phyloP scores from a whole-genome alignment of 306 rosid species.

The Casuarina glauca region DNA sequence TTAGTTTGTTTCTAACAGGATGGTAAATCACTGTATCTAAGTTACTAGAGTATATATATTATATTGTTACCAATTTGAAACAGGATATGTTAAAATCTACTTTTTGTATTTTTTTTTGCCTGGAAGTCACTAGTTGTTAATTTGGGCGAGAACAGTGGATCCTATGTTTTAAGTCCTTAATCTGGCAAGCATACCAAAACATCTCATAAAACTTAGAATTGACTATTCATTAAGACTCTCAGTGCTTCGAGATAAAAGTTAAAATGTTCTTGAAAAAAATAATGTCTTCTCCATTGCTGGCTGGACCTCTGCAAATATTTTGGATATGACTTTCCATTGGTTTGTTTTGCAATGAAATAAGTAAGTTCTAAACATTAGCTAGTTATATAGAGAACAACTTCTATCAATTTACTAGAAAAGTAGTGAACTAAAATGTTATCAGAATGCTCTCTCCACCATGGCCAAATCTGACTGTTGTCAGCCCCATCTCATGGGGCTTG shows the following conservation, averaged over 20 bases:
- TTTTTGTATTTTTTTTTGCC: not conserved
- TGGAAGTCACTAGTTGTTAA: not conserved
- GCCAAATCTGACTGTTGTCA: no score
- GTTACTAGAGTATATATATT: conserved; percentile 13
- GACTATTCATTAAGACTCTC: not conserved
- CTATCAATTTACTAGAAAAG: no score
- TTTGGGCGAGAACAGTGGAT: not conserved
- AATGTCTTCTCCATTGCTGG: no score
- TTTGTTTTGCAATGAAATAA: no score
- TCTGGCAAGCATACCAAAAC: not conserved
- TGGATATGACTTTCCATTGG: no score
- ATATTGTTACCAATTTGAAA: not conserved
- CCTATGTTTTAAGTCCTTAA: not conserved
- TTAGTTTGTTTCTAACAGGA: conserved; percentile 12
- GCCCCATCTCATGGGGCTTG: no score
- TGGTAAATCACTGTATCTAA: conserved; percentile 18
- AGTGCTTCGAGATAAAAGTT: not conserved
- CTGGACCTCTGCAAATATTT: no score
- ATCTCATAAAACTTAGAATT: not conserved
- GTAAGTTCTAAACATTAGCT: no score
- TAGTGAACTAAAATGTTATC: no score
- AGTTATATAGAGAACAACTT: no score
- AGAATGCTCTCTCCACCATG: no score
- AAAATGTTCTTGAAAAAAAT: no score
- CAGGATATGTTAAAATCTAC: not conserved